These are phyloP conservation scores for Macrolepiota dolichaula DNA, from an alignment of 768 basidiomycete species.

Conservation along the genomic window DNA sequence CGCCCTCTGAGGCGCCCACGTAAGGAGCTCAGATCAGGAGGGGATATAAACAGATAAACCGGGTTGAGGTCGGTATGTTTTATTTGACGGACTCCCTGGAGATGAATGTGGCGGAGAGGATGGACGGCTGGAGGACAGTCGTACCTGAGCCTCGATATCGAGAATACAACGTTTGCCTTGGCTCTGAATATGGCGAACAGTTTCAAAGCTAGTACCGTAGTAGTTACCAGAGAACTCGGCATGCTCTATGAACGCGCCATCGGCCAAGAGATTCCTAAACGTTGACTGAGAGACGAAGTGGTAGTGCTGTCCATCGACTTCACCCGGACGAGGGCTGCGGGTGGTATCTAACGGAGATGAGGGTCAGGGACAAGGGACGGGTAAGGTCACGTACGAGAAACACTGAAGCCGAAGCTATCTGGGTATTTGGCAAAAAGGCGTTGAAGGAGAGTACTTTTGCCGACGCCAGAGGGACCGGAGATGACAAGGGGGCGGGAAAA, in stretches of 20 bases:
- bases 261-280: constrained; percentile 66
- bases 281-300: constrained; percentile 73
- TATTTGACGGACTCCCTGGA: constrained; percentile 88
- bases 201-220: constrained; percentile 88
- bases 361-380: constrained; percentile 12
- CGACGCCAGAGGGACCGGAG: constrained; percentile 91
- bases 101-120: constrained; percentile 13
- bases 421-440: constrained; percentile 80
- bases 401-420: constrained; percentile 86
- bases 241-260: constrained; percentile 87
- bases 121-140: constrained; percentile 16
- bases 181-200: constrained; percentile 64
- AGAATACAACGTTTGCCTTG: constrained; percentile 83
- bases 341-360: constrained; percentile 71
- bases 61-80: constrained; percentile 81
- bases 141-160: constrained; percentile 94
- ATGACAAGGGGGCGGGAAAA: constrained; percentile 78
- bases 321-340: constrained; percentile 76
- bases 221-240: constrained; percentile 91
- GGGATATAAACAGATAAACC: constrained; percentile 89
- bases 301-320: constrained; percentile 80
- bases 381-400: constrained; percentile 66
- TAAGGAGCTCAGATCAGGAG: constrained; percentile 74
- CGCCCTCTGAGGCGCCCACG: constrained; percentile 69
- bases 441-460: constrained; percentile 86